Evolutionary conservation across 345 rosid species (phyloP).

Genomic region (Barbarea vulgaris): DNA sequence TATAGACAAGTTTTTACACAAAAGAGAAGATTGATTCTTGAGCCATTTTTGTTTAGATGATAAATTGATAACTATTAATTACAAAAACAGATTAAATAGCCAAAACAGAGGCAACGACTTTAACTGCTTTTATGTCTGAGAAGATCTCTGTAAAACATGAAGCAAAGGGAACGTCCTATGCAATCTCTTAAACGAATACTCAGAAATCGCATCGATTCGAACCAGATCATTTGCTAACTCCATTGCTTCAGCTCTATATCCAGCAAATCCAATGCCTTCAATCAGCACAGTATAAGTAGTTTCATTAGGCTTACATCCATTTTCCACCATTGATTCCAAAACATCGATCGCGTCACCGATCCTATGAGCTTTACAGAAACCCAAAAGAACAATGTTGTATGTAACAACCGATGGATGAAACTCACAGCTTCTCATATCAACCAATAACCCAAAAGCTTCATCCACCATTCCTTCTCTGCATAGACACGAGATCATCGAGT

Average conservation of each 20-base stretch:
- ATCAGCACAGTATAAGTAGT: slow-evolving; percentile 66
- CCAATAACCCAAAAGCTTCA: slow-evolving; percentile 66
- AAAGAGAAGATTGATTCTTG: not conserved
- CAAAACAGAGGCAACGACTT: too few relatives aligned
- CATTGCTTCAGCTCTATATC: slow-evolving; percentile 74
- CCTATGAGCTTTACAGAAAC: slow-evolving; percentile 70
- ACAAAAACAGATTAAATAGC: too few relatives aligned
- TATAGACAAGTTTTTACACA: not conserved
- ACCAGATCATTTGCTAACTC: slow-evolving; percentile 60
- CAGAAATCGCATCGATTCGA: slow-evolving; percentile 56
- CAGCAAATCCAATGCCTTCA: slow-evolving; percentile 80
- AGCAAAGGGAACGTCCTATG: slow-evolving; percentile 68
- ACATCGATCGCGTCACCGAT: slow-evolving; percentile 68
- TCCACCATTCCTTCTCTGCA: slow-evolving; percentile 88
- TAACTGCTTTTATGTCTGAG: slow-evolving; percentile 30
- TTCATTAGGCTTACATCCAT: slow-evolving; percentile 76
- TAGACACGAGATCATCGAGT: slow-evolving; percentile 76
- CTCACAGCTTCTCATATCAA: slow-evolving; percentile 69
- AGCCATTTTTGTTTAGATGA: not conserved
- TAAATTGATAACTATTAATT: too few relatives aligned
- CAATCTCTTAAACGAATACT: slow-evolving; percentile 57
- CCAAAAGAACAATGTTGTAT: slow-evolving; percentile 75
- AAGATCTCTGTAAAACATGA: slow-evolving; percentile 56
- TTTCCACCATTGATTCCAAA: slow-evolving; percentile 60
- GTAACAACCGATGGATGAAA: slow-evolving; percentile 64